phyloP scores from a whole-genome alignment of 345 rosid genomes.

The Garcia nutans region DNA sequence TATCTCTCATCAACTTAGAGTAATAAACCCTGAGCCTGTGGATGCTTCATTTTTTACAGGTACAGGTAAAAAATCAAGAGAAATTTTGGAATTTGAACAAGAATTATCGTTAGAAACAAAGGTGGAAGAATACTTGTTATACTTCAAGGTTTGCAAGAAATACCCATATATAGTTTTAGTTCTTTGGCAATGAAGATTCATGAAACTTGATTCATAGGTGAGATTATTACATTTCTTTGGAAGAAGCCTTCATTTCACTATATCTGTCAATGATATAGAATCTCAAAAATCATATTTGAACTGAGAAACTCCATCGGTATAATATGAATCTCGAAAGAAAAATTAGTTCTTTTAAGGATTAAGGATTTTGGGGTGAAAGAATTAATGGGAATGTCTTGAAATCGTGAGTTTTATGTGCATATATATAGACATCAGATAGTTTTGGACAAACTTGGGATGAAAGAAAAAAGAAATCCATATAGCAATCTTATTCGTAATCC shows the following conservation, averaged over 20 bases:
- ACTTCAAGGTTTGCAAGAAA: neutral
- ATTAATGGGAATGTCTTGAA: no score
- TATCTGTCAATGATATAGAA: neutral
- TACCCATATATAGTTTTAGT: conserved; percentile 2
- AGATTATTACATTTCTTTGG: neutral
- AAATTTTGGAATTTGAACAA: no score
- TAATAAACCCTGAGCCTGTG: conserved; percentile 6
- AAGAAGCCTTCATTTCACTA: conserved; percentile 8
- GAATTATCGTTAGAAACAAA: no score
- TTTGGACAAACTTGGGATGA: no score
- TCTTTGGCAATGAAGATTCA: conserved; percentile 10
- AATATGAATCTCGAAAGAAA: no score
- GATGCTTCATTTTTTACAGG: neutral
- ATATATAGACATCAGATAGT: no score
- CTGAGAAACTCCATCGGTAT: neutral
- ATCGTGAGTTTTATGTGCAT: no score
- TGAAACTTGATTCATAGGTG: conserved; percentile 14
- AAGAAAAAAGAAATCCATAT: no score
- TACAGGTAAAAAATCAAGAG: conserved; percentile 13
- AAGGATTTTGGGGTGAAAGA: no score
- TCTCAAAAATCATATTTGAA: conserved; percentile 1
- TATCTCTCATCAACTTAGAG: neutral
- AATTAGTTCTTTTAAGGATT: no score
- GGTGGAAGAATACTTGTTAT: no score
- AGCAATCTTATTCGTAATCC: no score